Conservation (phyloP, 306 rosid genomes). For the Fragaria vesca region DNA sequence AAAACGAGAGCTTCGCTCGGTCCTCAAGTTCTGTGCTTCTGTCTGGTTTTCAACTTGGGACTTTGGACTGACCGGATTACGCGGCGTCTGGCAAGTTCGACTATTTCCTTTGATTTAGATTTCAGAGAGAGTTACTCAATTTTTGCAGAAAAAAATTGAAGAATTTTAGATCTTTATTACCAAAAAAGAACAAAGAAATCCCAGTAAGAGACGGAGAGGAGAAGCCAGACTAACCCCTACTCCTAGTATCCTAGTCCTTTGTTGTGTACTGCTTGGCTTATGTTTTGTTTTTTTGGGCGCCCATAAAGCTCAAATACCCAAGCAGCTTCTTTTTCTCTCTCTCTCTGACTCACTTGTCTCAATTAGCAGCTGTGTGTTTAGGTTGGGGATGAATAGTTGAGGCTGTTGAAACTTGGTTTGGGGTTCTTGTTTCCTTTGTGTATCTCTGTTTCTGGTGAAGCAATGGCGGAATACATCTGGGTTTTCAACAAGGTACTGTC, state of each 20-base stretch:
- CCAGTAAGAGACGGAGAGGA: slow-evolving; percentile 1
- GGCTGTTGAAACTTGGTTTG: slow-evolving; percentile 7
- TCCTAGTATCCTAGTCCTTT: neutral
- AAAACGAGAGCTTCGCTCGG: neutral
- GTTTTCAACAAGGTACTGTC: slow-evolving; percentile 68
- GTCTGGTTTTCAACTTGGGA: slow-evolving; percentile 15
- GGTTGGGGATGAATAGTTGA: slow-evolving; percentile 8
- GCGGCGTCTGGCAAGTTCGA: neutral
- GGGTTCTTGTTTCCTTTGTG: slow-evolving; percentile 11
- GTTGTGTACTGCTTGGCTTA: slow-evolving; percentile 11
- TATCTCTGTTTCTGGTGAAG: slow-evolving; percentile 20
- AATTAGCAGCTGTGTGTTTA: neutral
- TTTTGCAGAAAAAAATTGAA: neutral
- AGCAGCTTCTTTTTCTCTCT: slow-evolving; percentile 13
- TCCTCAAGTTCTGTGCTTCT: slow-evolving; percentile 16
- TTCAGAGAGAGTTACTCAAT: neutral
- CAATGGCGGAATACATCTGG: slow-evolving; percentile 67
- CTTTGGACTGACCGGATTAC: slow-evolving; percentile 10
- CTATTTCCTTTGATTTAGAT: neutral
- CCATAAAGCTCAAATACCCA: slow-evolving; percentile 32
- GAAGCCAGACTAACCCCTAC: neutral
- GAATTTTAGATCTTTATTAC: neutral
- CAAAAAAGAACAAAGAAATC: neutral
- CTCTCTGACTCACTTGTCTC: neutral
- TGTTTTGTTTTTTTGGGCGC: slow-evolving; percentile 30